Conservation (phyloP, 2,329 filamentous ascomycete genomes). For the Penicillium janthinellum region DNA sequence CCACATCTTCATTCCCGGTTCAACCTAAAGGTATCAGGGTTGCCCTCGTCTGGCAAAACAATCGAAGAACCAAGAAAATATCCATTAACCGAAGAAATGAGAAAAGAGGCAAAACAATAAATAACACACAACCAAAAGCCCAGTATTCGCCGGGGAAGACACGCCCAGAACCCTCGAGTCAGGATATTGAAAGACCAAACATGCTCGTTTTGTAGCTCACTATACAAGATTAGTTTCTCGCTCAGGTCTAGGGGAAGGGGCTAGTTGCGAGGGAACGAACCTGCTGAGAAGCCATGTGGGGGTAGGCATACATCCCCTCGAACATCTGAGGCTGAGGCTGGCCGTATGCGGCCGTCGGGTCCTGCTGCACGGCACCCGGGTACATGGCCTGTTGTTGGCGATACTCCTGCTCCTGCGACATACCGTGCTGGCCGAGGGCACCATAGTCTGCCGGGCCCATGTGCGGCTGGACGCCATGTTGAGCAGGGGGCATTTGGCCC, state of each 20-base stretch:
- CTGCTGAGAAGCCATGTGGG: slow-evolving; percentile 78
- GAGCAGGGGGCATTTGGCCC: slow-evolving; percentile 46
- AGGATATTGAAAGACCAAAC: slow-evolving; percentile 7
- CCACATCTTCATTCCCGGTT: no score
- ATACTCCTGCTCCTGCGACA: slow-evolving; percentile 75
- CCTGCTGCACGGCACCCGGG: slow-evolving; percentile 72
- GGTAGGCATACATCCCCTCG: slow-evolving; percentile 82
- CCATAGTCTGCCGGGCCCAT: slow-evolving; percentile 61
- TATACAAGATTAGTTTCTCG: neutral
- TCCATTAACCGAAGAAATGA: slow-evolving; percentile 5
- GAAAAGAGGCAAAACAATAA: slow-evolving; percentile 3
- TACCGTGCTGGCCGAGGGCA: slow-evolving; percentile 62
- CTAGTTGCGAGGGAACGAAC: slow-evolving; percentile 52
- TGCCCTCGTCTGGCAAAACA: slow-evolving; percentile 6
- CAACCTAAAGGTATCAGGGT: slow-evolving; percentile 12
- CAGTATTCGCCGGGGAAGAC: slow-evolving; percentile 21
- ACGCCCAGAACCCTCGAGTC: slow-evolving; percentile 13
- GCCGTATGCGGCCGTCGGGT: slow-evolving; percentile 71
- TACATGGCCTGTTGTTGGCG: slow-evolving; percentile 81
- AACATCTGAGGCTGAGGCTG: slow-evolving; percentile 78
- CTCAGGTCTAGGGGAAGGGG: neutral
- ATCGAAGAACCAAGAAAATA: neutral
- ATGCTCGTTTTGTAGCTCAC: slow-evolving; percentile 9
- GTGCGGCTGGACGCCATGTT: slow-evolving; percentile 56
- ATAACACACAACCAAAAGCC: slow-evolving; percentile 10